Conservation (phyloP, 768 basidiomycete species). For the Trametes punicea region DNA sequence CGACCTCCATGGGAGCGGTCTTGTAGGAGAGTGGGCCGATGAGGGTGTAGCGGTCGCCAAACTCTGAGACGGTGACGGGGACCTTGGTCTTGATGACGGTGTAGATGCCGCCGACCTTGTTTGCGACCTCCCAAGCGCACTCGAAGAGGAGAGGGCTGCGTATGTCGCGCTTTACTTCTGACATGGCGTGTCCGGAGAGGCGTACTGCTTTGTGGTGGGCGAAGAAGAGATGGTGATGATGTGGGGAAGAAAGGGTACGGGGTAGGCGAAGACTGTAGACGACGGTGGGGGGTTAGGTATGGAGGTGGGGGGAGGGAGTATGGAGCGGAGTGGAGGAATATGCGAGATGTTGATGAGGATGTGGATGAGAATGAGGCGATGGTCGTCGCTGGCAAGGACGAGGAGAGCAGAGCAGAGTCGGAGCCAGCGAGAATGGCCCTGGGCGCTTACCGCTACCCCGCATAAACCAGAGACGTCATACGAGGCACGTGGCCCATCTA, state of each 20-base stretch:
- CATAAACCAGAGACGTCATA: constrained; percentile 10
- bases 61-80: constrained; percentile 95
- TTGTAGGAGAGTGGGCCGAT: constrained; percentile 99
- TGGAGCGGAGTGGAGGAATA: background rate
- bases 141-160: constrained; percentile 85
- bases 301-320: background rate
- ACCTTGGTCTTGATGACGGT: constrained; percentile 99
- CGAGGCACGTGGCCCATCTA: constrained; percentile 2
- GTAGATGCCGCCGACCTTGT: constrained; percentile 99
- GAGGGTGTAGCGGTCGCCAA: constrained; percentile 91
- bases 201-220: background rate
- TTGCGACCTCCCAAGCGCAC: constrained; percentile 97
- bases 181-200: constrained; percentile 21
- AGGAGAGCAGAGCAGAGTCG: background rate
- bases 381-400: no score
- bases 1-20: constrained; percentile 98
- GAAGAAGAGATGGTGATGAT: background rate
- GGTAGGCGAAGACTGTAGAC: background rate
- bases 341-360: background rate
- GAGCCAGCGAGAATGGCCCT: no score
- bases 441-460: constrained; percentile 8
- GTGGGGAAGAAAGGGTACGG: background rate
- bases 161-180: constrained; percentile 60
- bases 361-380: background rate
- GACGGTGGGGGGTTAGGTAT: background rate